phyloP scores from a whole-genome alignment of 441 rosid genomes.

The Manihot esculenta region DNA sequence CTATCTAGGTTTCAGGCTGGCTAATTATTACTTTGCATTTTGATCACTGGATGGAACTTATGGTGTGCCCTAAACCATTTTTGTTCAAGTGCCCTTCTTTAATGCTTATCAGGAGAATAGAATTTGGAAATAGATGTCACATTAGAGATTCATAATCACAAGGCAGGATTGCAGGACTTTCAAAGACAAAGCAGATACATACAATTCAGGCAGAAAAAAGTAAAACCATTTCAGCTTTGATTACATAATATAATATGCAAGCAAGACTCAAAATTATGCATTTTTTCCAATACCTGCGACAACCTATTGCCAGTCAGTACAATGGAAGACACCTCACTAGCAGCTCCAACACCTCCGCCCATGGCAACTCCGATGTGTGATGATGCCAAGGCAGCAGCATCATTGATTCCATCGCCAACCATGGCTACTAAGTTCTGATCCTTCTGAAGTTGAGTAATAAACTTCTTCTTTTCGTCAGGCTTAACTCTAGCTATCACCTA shows the following conservation, averaged over 20 bases:
- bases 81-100: not conserved
- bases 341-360: slow-evolving; percentile 97
- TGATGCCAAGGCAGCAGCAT: slow-evolving; percentile 96
- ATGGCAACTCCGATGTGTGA: slow-evolving; percentile 89
- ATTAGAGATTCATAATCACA: not conserved
- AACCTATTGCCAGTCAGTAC: slow-evolving; percentile 87
- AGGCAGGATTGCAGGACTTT: not conserved
- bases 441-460: slow-evolving; percentile 71
- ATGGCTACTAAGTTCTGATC: slow-evolving; percentile 73
- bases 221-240: not conserved
- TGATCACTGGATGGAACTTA: not conserved
- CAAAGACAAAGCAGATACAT: not conserved
- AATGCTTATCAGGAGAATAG: not conserved
- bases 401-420: slow-evolving; percentile 99
- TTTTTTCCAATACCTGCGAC: slow-evolving; percentile 64
- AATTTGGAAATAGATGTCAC: not conserved
- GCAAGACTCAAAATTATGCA: not conserved
- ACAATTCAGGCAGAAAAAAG: not conserved
- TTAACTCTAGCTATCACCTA: slow-evolving; percentile 87
- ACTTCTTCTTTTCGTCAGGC: slow-evolving; percentile 77
- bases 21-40: not conserved
- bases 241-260: slow-evolving; percentile 4
- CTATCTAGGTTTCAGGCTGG: not conserved
- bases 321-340: slow-evolving; percentile 92
- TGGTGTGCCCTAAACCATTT: not conserved